Base-by-base conservation (phyloP, 441 rosid genomes). In the Viola pubescens region DNA sequence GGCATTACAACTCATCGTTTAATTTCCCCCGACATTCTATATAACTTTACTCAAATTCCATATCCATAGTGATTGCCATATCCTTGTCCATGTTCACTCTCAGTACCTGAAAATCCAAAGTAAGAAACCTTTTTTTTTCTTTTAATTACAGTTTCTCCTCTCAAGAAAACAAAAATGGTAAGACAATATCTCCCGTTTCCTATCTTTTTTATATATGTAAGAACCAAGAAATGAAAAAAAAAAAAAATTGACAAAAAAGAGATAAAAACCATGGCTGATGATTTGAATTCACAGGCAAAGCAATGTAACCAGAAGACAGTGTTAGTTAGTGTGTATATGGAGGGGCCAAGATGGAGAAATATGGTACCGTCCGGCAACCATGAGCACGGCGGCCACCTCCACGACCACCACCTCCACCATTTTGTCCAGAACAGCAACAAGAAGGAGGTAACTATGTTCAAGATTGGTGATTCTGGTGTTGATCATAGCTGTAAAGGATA, bases 281-380 rank as follows among this genome's bases (percentile, higher is more conserved):
- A 2, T 12, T 16, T 6, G 9, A 39, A n/a, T 14, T 74, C 61
- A 58, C 81, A 77, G 85, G 74, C 71, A 42, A 64, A 64, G 37
- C 43, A 57, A 13, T 43, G 61, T 60, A 59, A 42, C 41, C 60
- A 61, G 44, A 70, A 60, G 59, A 59, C 61, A 9, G 85, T 76
- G 44, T 9, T 76, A 0, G 58, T 81, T 34, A 74, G 69, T 0
- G 70, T 74, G 34, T 72, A 72, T 16, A 73, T 11, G 3, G 86
- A 78, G 79, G 76, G 54, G 60, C 75, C 78, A 2, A 58, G 52
- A 47, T 64, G 62, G 53, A 71, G 51, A 16, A 59, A n/a, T 26
- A 26, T 26, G 13, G 11, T 44, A 52, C 34, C 56, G 19, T 10
- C 80, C 47, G 43, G 34, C 3, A 51, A 38, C 6, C 46, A 43